These are phyloP conservation scores for Echeveria elegans DNA, from an alignment of 164 flowering plant genomes.

Conservation along the genomic window DNA sequence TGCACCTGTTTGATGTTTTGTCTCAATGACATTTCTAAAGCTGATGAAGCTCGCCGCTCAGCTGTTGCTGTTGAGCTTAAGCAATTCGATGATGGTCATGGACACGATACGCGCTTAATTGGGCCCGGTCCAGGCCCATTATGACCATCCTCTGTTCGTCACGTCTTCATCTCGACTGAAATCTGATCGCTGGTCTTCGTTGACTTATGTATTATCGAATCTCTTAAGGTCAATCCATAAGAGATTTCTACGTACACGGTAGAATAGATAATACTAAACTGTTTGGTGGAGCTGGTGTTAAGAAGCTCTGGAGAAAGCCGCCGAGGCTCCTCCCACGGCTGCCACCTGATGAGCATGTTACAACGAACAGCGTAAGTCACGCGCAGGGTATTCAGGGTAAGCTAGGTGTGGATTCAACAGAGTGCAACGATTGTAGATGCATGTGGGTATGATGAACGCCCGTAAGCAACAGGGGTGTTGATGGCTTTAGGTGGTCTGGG, in stretches of 20 bases:
- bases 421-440: constrained; percentile 45
- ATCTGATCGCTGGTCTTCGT: too few species aligned
- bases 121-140: too few species aligned
- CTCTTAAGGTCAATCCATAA: neutral
- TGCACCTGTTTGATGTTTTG: constrained; percentile 39
- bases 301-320: constrained; percentile 54
- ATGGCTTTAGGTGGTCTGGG: constrained; percentile 95
- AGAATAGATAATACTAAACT: constrained; percentile 15
- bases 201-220: neutral
- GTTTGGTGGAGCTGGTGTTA: constrained; percentile 23
- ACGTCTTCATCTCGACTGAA: too few species aligned
- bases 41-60: too few species aligned
- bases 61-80: too few species aligned
- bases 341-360: constrained; percentile 51
- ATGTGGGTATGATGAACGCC: constrained; percentile 96
- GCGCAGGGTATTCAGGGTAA: constrained; percentile 12
- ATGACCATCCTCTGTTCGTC: too few species aligned
- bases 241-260: neutral
- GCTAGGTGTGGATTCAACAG: constrained; percentile 25
- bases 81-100: too few species aligned
- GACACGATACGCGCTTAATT: too few species aligned
- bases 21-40: constrained; percentile 28
- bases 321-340: constrained; percentile 91
- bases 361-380: constrained; percentile 19
- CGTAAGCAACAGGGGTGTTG: constrained; percentile 54